These are phyloP conservation scores for grape (Vitis vinifera) DNA, from an alignment of 164 flowering plant species.

Conservation along the genomic window ASM3070453v1 NC_081808.1:3770501-3771000, in stretches of 20 bases:
- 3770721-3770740: conserved; percentile 86
- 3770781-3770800: conserved; percentile 85
- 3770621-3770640: conserved; percentile 47
- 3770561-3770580: conserved; percentile 57
- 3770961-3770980: conserved; percentile 84
- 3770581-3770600: conserved; percentile 50
- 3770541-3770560: conserved; percentile 43
- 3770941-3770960: conserved; percentile 87
- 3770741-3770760: conserved; percentile 71
- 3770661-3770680: conserved; percentile 66
- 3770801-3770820: conserved; percentile 84
- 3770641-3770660: conserved; percentile 79
- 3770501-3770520: conserved; percentile 62
- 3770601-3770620: conserved; percentile 45
- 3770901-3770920: conserved; percentile 94
- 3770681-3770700: conserved; percentile 92
- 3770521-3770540: conserved; percentile 51
- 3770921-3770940: conserved; percentile 82
- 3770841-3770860: conserved; percentile 96
- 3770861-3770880: conserved; percentile 87
- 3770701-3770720: conserved; percentile 60
- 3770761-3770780: conserved; percentile 67
- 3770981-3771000: conserved; percentile 61
- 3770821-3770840: conserved; percentile 99
- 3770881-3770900: conserved; percentile 92